Conservation (phyloP, 2,329 filamentous ascomycete species). For the Aspergillus latus region DNA sequence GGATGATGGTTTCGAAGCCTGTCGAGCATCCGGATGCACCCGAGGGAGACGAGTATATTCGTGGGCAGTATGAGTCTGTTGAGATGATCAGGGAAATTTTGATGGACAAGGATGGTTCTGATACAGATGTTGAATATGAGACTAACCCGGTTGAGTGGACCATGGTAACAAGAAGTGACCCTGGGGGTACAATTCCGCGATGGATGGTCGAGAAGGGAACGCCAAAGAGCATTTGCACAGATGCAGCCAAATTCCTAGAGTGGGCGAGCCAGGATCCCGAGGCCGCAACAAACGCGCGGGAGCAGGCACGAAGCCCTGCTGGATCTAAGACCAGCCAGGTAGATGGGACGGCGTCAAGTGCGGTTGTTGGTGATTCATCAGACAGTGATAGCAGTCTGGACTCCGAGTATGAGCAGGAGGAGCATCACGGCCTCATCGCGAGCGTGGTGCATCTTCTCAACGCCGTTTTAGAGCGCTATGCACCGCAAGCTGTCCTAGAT, state of each 20-base stretch:
- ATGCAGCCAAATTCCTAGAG: constrained; percentile 77
- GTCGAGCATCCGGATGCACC: constrained; percentile 74
- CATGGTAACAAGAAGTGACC: constrained; percentile 88
- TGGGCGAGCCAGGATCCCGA: constrained; percentile 65
- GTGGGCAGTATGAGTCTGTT: constrained; percentile 86
- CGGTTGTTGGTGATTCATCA: constrained; percentile 11
- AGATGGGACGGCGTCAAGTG: background rate
- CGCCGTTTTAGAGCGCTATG: constrained; percentile 50
- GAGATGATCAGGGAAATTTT: constrained; percentile 86
- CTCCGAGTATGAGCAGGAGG: constrained; percentile 21
- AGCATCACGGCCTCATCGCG: constrained; percentile 37
- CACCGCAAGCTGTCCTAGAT: constrained; percentile 53
- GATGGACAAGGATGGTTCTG: constrained; percentile 15
- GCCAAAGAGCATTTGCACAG: constrained; percentile 73
- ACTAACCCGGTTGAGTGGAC: constrained; percentile 79
- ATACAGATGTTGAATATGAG: background rate
- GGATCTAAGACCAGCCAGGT: constrained; percentile 7
- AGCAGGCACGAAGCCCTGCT: constrained; percentile 3
- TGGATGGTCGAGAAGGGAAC: constrained; percentile 92
- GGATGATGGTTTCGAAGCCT: constrained; percentile 84
- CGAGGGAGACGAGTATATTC: constrained; percentile 69
- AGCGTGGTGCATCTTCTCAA: constrained; percentile 39
- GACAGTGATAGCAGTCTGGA: constrained; percentile 21
- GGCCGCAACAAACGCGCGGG: constrained; percentile 26
- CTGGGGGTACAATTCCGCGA: constrained; percentile 80